Evolutionary conservation across 164 flowering plant species (phyloP).

Genomic region (Cinnamomum micranthum): DNA sequence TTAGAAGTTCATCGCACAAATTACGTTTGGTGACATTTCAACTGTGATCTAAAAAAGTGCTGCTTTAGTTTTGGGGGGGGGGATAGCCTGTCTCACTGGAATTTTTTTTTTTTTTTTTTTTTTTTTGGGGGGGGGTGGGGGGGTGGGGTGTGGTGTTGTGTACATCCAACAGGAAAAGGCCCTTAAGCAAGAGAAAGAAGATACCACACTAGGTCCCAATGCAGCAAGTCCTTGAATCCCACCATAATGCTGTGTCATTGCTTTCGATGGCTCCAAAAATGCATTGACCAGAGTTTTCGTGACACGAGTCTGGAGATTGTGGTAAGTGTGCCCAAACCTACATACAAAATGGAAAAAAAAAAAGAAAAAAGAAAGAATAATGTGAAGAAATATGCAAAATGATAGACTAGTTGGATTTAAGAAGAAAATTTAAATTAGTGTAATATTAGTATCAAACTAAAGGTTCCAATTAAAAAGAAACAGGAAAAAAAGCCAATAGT

Average conservation of each 20-base stretch:
- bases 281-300: conserved; percentile 83
- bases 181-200: conserved; percentile 3
- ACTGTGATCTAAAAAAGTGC: not conserved
- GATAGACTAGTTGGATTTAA: not conserved
- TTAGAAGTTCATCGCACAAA: not conserved
- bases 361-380: too few relatives aligned
- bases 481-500: not conserved
- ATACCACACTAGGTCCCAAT: conserved; percentile 86
- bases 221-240: conserved; percentile 93
- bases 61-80: not conserved
- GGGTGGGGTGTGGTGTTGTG: too few relatives aligned
- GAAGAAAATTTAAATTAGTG: not conserved
- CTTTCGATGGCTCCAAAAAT: conserved; percentile 75
- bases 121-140: too few relatives aligned
- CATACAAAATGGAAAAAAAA: not conserved
- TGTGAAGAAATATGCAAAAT: conserved; percentile 24
- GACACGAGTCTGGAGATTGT: conserved; percentile 78
- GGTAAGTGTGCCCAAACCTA: conserved; percentile 77
- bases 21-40: not conserved
- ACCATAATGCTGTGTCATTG: conserved; percentile 94
- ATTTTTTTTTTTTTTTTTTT: too few relatives aligned
- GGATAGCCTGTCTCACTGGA: not conserved
- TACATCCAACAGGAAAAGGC: not conserved
- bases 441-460: not conserved
- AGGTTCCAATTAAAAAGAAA: not conserved